Conservation (phyloP, 2,329 filamentous ascomycete species). For the Drechslerella dactyloides region DNA sequence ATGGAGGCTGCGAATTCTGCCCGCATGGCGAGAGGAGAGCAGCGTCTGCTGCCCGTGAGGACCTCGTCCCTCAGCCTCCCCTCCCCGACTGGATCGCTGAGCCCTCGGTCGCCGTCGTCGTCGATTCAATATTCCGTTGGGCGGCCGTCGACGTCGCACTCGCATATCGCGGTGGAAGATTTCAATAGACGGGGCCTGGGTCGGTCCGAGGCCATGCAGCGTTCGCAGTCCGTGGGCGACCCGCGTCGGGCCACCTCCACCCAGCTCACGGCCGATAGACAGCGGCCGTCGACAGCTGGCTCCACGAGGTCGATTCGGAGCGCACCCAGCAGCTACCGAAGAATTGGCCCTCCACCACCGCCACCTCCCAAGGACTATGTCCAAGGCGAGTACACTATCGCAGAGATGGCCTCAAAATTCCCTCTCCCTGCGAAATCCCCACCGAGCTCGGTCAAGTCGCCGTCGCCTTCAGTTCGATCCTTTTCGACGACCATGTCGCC, state of each 20-base stretch:
- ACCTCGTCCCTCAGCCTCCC: not conserved
- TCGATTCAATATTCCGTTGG: too few relatives aligned
- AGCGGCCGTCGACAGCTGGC: slow-evolving; percentile 34
- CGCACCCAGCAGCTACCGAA: slow-evolving; percentile 32
- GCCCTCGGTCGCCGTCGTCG: not conserved
- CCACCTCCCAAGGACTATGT: slow-evolving; percentile 30
- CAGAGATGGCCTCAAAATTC: slow-evolving; percentile 40
- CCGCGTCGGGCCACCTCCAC: not conserved
- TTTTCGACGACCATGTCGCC: slow-evolving; percentile 27
- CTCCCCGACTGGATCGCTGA: slow-evolving; percentile 1
- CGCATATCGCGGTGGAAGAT: too few relatives aligned
- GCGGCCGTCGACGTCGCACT: too few relatives aligned
- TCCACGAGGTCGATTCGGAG: slow-evolving; percentile 27
- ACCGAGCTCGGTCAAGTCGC: slow-evolving; percentile 35
- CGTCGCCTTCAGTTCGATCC: slow-evolving; percentile 7
- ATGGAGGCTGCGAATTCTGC: slow-evolving; percentile 44
- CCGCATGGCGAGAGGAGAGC: slow-evolving; percentile 33
- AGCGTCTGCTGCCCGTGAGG: slow-evolving; percentile 5
- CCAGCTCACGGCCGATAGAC: slow-evolving; percentile 4
- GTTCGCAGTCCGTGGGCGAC: not conserved
- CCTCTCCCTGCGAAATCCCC: slow-evolving; percentile 41
- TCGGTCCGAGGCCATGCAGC: not conserved
- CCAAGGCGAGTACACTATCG: slow-evolving; percentile 32
- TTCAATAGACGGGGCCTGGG: too few relatives aligned
- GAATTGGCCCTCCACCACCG: slow-evolving; percentile 20